Evolutionary conservation across 1,284 basidiomycete genomes (phyloP).

Genomic region (Phaffia rhodozyma): DNA sequence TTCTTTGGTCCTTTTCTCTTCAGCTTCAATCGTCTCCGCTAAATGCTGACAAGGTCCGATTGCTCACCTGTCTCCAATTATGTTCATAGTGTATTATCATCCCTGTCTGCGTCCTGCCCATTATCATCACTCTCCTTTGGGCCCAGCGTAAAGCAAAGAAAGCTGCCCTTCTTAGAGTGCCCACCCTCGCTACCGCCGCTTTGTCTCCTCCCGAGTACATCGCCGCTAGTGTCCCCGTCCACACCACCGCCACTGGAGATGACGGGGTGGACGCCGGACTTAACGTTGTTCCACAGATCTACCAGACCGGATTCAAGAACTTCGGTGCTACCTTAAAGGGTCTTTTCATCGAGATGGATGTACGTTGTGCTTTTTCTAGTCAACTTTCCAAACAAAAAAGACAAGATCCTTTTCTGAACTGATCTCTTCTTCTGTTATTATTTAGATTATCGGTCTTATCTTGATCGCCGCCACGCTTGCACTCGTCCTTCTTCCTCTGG

Average conservation of each 20-base stretch:
- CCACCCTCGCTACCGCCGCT: background rate
- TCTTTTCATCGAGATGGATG: conserved; percentile 45
- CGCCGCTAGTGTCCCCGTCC: conserved; percentile 12
- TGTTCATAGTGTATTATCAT: conserved; percentile 32
- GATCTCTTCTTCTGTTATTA: background rate
- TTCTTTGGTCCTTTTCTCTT: background rate
- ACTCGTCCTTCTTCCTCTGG: conserved; percentile 56
- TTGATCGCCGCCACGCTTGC: conserved; percentile 51
- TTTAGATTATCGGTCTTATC: conserved; percentile 46
- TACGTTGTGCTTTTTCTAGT: background rate
- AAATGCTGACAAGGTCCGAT: background rate
- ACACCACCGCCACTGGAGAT: conserved; percentile 3
- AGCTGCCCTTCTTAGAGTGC: conserved; percentile 36
- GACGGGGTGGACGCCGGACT: conserved; percentile 6
- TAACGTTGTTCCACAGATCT: background rate
- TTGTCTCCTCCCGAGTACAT: background rate
- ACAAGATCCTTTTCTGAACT: background rate
- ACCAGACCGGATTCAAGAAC: too few species aligned
- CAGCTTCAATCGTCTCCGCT: background rate
- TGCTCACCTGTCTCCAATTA: background rate
- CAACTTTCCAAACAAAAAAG: background rate
- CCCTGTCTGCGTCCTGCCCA: conserved; percentile 31
- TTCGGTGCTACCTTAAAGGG: conserved; percentile 23
- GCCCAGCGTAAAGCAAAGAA: conserved; percentile 52
- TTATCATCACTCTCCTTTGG: conserved; percentile 56